A percentile compares a stretch with the other conserved stretches of the same genome.
phyloP scores from a whole-genome alignment of 768 basidiomycete genomes.

The Hygrocybe punicea region DNA sequence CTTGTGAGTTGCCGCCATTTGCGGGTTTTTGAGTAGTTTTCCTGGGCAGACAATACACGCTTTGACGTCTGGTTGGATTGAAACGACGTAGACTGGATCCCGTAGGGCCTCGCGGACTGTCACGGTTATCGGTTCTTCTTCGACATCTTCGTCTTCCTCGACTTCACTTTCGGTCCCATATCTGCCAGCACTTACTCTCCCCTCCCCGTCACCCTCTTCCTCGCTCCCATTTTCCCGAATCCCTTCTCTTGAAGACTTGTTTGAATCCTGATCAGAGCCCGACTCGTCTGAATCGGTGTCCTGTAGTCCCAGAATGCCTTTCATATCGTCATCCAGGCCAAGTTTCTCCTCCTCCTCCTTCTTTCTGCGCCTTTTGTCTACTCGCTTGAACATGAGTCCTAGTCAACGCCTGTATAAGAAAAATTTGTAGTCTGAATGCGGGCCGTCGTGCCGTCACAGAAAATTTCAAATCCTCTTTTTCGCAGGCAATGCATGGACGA shows the following conservation, averaged over 20 bases:
- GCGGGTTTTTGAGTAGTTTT: conserved; percentile 60
- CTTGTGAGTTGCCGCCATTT: conserved; percentile 56
- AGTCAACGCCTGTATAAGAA: not conserved
- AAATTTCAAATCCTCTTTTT: not conserved
- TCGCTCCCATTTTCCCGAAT: conserved; percentile 8
- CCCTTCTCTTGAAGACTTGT: conserved; percentile 2
- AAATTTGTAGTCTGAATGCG: not conserved
- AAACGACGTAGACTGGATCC: conserved; percentile 61
- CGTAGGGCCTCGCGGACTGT: conserved; percentile 57
- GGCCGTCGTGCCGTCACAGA: not conserved
- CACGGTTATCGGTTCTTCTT: conserved; percentile 50
- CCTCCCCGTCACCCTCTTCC: conserved; percentile 16
- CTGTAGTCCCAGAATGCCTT: conserved; percentile 60
- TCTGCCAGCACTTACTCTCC: too few relatives aligned
- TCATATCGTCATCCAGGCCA: conserved; percentile 61
- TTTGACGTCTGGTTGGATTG: conserved; percentile 51
- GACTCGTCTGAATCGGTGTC: conserved; percentile 54
- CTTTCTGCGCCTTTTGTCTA: conserved; percentile 61
- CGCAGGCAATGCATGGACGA: not conserved
- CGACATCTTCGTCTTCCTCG: conserved; percentile 23
- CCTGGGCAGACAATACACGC: conserved; percentile 69
- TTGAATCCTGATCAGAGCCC: conserved; percentile 30
- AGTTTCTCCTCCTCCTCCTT: conserved; percentile 63
- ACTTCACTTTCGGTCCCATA: conserved; percentile 13
- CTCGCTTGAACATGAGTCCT: conserved; percentile 69